A percentile compares a stretch with the other conserved stretches of the same genome.
Evolutionary conservation across 2,329 filamentous ascomycete species (phyloP).

Genomic region (Thelonectria discophora): DNA sequence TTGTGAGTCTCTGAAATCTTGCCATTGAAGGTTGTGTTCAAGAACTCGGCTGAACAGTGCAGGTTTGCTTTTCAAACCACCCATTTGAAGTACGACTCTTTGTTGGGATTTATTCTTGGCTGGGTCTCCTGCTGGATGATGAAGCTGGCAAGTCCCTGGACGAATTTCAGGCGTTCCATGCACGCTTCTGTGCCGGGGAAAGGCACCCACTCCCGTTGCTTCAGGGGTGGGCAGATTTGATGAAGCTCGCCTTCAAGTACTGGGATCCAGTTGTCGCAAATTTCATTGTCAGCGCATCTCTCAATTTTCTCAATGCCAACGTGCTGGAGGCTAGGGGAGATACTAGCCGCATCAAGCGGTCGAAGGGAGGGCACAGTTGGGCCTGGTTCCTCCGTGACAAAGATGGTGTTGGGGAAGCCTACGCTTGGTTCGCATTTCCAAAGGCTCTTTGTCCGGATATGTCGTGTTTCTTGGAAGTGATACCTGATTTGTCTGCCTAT

Average conservation of each 20-base stretch:
- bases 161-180: conserved; percentile 21
- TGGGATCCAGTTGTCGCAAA: conserved; percentile 24
- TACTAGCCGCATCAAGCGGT: conserved; percentile 9
- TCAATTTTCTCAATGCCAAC: conserved; percentile 21
- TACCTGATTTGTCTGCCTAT: conserved; percentile 20
- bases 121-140: conserved; percentile 21
- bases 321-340: conserved; percentile 17
- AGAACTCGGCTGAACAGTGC: background rate
- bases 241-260: conserved; percentile 5
- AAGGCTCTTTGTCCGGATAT: conserved; percentile 10
- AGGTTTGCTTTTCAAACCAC: conserved; percentile 25
- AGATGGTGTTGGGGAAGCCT: conserved; percentile 21
- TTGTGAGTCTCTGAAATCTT: background rate
- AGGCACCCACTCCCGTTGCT: conserved; percentile 8
- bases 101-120: conserved; percentile 20
- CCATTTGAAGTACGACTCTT: conserved; percentile 18
- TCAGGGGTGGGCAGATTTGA: conserved; percentile 23
- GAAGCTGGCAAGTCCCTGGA: background rate
- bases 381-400: conserved; percentile 29
- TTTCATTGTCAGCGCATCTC: conserved; percentile 19
- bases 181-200: background rate
- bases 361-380: conserved; percentile 12
- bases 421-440: conserved; percentile 23
- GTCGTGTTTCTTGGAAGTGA: conserved; percentile 20
- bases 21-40: background rate